Evolutionary conservation across 139 green algal species (phyloP), one percentile per base, ranked within the genome.

Genomic region (Chlorella vulgaris): DNA sequence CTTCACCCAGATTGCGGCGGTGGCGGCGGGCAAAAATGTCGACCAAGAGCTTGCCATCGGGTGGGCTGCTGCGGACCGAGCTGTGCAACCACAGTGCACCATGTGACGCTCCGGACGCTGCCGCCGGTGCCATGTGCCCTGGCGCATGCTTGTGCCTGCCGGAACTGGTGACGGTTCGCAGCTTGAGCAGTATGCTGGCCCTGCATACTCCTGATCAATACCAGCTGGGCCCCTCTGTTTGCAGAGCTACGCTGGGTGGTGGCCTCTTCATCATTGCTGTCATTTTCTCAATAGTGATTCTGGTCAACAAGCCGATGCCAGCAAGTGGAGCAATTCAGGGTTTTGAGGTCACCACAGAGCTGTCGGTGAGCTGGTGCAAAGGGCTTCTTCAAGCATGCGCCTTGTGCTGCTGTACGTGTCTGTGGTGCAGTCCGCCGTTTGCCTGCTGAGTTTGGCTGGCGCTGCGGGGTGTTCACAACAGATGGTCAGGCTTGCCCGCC

Each of bases 201-300:
- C 15, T 58, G 47, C 47, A 58, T 58, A 10, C 10, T 58, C 10
- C 47, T 58, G 47, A 58, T n/a, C n/a, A n/a, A n/a, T n/a, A n/a
- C n/a, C n/a, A n/a, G n/a, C n/a, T n/a, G n/a, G 13, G 13, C 47
- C 15, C 13, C 47, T 58, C n/a, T 29, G 7, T 36, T 24, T 33
- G 38, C 67, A 74, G 38, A 19, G 80, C 83, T 38, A 83, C 79
- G 13, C 53, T 91, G 38, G 86, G 86, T 29, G 71, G 40, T 21
- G 85, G 85, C 35, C 58, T 90, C 22, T 90, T 91, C 83, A 90
- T 90, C 61, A 66, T 75, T n/a, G 82, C 77, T 24, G 81, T 90
- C 62, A 73, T 91, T 26, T 65, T 89, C 22, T 86, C 83, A 1
- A 42, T 76, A 13, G 86, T 90, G 28, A 31, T 90, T 8, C 74